Conservation (phyloP, 73 alveolate species). For the Effrenium voratum region DNA sequence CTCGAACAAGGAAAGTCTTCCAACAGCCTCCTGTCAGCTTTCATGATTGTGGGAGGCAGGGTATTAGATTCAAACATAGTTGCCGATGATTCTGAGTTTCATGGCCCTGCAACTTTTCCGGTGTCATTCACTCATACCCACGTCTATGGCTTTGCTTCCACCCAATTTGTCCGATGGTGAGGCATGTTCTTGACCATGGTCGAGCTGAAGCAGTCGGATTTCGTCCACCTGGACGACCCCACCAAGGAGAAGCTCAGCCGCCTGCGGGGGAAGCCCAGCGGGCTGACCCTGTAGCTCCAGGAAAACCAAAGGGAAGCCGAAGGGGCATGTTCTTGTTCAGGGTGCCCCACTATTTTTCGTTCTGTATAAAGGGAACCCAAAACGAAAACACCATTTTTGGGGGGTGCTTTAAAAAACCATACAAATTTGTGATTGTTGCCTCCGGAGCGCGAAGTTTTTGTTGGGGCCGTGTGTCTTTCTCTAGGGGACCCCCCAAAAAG, state of each 20-base stretch:
- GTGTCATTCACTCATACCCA: background rate
- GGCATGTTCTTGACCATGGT: conserved; percentile 79
- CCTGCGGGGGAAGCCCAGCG: background rate
- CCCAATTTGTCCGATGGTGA: too few species aligned
- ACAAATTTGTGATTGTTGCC: background rate
- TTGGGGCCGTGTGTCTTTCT: too few species aligned
- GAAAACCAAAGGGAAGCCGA: background rate
- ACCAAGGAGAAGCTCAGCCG: background rate
- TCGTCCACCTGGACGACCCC: conserved; percentile 19
- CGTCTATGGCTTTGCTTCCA: background rate
- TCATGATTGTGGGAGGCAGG: too few species aligned
- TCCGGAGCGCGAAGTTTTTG: too few species aligned
- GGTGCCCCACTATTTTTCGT: background rate
- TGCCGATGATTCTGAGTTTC: too few species aligned
- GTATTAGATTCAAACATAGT: too few species aligned
- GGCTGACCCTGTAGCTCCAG: background rate
- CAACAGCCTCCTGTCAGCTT: too few species aligned
- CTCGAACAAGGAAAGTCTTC: too few species aligned
- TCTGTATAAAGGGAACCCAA: background rate
- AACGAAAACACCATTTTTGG: too few species aligned
- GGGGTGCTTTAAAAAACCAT: background rate
- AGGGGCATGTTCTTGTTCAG: background rate
- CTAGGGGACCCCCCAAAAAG: too few species aligned
- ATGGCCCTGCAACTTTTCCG: too few species aligned
- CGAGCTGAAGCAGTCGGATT: conserved; percentile 64